Base-by-base conservation (phyloP, 1,139 yeast genomes). In the Hemisphaericaspora subhashii region DNA sequence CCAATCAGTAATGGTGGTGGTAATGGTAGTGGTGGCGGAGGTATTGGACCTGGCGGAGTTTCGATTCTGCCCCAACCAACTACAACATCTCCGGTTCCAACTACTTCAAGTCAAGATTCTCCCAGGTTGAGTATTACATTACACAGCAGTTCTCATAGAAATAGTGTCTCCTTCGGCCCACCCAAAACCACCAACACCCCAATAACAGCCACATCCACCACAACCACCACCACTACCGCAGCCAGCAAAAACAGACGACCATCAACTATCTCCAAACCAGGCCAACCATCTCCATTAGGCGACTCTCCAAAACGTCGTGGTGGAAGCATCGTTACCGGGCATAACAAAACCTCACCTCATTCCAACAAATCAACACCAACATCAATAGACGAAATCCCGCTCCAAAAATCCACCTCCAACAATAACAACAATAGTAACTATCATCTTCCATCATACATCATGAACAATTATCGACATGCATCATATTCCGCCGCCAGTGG, bases 401-500 rank as follows among this genome's bases (percentile, higher is more conserved):
- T 23, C 13, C 33, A 17, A 17, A 34, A 25, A 11, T 13, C 35
- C 1, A 28, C 32, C 4, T 33, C 43, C 3, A 31, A 11, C 11
- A 29, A 5, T 37, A 37, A 22, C 13, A 39, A 13, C 37, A n/a
- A 18, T 17, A 29, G 25, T 24, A 24, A 18, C n/a, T 29, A 29
- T 29, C 32, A 18, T 9, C 16, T 42, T 17, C 40, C 46, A 34
- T 28, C 46, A 21, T 45, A 47, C 33, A 34, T 43, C 12, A 23
- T 25, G 31, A 41, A 42, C 43, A 37, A 50, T 29, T 50, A 44
- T 35, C 54, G 95, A 29, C 92, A 85, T 54, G 83, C 86, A 22
- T 87, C 96, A 1, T 89, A 86, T 55, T 81, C 89, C 5, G 96
- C 96, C 0, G 80, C 88, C 1, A 77, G 87, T 10, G 80, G 88